Evolutionary conservation across 345 rosid genomes (phyloP).

Genomic region (Lepidium sativum): DNA sequence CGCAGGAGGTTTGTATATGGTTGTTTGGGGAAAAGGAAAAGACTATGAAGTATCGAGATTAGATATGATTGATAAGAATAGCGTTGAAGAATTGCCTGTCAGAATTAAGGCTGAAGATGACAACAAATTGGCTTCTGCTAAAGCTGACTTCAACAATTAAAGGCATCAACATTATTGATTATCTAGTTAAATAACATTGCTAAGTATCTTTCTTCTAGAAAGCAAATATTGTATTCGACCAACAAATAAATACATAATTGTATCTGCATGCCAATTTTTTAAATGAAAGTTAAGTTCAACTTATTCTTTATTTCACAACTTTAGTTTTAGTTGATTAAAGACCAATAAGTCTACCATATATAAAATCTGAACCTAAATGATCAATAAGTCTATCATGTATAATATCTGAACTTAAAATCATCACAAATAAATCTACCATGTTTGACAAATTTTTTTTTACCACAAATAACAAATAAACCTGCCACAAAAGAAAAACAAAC

Average conservation of each 20-base stretch:
- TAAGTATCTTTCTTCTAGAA: not conserved
- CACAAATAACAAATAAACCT: too few relatives aligned
- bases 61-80: slow-evolving; percentile 2
- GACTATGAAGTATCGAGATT: slow-evolving; percentile 26
- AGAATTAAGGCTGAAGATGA: slow-evolving; percentile 4
- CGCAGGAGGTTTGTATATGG: slow-evolving; percentile 47
- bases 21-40: slow-evolving; percentile 66
- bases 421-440: too few relatives aligned
- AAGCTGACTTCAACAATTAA: not conserved
- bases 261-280: not conserved
- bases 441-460: too few relatives aligned
- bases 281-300: too few relatives aligned
- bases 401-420: too few relatives aligned
- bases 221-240: not conserved
- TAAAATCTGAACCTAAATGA: too few relatives aligned
- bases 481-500: too few relatives aligned
- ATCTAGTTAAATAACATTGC: not conserved
- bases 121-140: not conserved
- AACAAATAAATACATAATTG: not conserved
- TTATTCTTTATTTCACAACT: too few relatives aligned
- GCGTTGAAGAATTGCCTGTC: slow-evolving; percentile 33
- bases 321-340: too few relatives aligned
- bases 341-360: too few relatives aligned
- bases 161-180: not conserved
- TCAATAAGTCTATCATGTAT: too few relatives aligned